These are phyloP conservation scores for Taiozyma onychis DNA, from an alignment of 1,139 yeast species.

Conservation along the genomic window DNA sequence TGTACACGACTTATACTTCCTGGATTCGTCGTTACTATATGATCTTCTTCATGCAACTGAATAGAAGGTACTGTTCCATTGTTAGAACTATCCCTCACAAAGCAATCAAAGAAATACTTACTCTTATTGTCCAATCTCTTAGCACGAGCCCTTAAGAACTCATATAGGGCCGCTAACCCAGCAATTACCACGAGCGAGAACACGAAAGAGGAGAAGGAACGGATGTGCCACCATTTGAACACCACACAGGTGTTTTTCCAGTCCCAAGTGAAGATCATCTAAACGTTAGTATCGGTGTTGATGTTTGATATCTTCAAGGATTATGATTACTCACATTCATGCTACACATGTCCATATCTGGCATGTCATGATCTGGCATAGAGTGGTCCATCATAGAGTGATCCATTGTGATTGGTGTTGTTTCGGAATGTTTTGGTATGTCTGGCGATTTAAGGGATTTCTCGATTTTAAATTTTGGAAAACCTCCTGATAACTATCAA, in stretches of 20 bases:
- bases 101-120: constrained; percentile 7
- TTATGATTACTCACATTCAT: constrained; percentile 11
- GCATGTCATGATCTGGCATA: constrained; percentile 25
- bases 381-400: constrained; percentile 30
- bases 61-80: background rate
- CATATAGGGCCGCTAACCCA: constrained; percentile 51
- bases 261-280: constrained; percentile 82
- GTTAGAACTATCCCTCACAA: background rate
- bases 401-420: constrained; percentile 3
- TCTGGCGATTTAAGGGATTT: background rate
- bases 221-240: constrained; percentile 76
- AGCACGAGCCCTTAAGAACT: constrained; percentile 40
- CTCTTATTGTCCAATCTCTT: constrained; percentile 17
- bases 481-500: background rate
- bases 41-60: constrained; percentile 3
- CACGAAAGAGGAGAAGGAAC: constrained; percentile 44
- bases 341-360: constrained; percentile 27
- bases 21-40: constrained; percentile 3
- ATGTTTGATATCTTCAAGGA: background rate
- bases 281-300: constrained; percentile 7
- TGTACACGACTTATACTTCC: constrained; percentile 14
- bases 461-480: background rate
- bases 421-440: background rate
- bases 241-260: constrained; percentile 68
- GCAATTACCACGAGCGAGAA: constrained; percentile 46